Conservation (phyloP, 2,329 filamentous ascomycete species). For the Clonostachys byssicola region DNA sequence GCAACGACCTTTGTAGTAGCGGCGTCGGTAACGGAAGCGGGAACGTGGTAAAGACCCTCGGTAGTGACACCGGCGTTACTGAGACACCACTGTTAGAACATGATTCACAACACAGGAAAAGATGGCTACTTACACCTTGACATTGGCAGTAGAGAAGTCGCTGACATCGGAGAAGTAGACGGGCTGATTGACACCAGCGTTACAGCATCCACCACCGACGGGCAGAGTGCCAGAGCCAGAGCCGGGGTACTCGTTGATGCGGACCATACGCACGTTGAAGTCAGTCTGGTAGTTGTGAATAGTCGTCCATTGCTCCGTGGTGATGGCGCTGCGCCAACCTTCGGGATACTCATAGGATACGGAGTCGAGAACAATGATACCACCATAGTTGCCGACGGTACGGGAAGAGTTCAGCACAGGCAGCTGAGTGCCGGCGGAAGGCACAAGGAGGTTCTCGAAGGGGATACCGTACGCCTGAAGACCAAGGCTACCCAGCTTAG, state of each 20-base stretch:
- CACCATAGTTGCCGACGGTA: constrained; percentile 51
- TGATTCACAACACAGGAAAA: neutral
- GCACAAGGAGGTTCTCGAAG: constrained; percentile 50
- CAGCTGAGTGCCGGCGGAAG: constrained; percentile 42
- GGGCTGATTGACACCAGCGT: constrained; percentile 40
- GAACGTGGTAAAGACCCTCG: constrained; percentile 52
- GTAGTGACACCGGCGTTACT: constrained; percentile 41
- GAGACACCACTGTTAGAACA: neutral
- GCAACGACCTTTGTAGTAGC: constrained; percentile 49
- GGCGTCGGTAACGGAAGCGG: constrained; percentile 48
- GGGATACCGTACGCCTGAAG: constrained; percentile 59
- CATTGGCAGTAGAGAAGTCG: constrained; percentile 49
- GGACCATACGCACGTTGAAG: constrained; percentile 58
- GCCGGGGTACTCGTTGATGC: constrained; percentile 52
- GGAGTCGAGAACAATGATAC: constrained; percentile 49
- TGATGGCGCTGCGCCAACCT: constrained; percentile 48
- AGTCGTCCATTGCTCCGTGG: constrained; percentile 47
- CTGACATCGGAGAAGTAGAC: constrained; percentile 47
- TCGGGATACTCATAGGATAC: constrained; percentile 48
- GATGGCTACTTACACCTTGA: constrained; percentile 31
- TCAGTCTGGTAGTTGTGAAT: constrained; percentile 52
- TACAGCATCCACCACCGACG: constrained; percentile 36
- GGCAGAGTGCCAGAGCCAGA: constrained; percentile 37
- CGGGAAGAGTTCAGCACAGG: constrained; percentile 44
- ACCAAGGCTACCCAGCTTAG: constrained; percentile 44